Conservation (phyloP, 2,329 filamentous ascomycete genomes). For the Whalleya microplaca region DNA sequence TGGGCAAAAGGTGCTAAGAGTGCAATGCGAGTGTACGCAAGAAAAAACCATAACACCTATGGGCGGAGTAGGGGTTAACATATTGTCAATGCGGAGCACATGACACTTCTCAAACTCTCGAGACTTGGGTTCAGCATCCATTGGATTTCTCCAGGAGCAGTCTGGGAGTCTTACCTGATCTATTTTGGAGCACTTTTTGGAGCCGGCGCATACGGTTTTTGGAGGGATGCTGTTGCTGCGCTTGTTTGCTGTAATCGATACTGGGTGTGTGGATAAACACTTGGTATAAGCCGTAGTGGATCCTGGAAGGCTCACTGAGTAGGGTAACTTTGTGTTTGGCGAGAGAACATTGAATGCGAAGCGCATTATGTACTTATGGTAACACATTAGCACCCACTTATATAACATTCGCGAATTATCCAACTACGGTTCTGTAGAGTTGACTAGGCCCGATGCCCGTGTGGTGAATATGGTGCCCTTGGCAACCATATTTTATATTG, state of each 20-base stretch:
- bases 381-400: constrained; percentile 15
- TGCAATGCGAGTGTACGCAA: constrained; percentile 26
- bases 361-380: constrained; percentile 27
- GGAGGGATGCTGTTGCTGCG: constrained; percentile 26
- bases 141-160: constrained; percentile 33
- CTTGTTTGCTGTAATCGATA: constrained; percentile 27
- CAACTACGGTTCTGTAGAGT: neutral
- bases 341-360: constrained; percentile 18
- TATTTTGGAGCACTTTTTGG: constrained; percentile 35
- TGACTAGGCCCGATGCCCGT: too few species aligned
- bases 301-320: constrained; percentile 25
- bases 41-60: constrained; percentile 18
- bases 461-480: too few species aligned
- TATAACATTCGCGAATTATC: constrained; percentile 8
- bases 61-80: constrained; percentile 1
- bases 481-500: too few species aligned
- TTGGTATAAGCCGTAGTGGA: constrained; percentile 36
- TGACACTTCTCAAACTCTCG: constrained; percentile 11
- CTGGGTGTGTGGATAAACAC: constrained; percentile 27
- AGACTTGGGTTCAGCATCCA: constrained; percentile 25
- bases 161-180: constrained; percentile 14
- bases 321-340: constrained; percentile 35
- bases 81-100: constrained; percentile 11
- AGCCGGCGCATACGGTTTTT: constrained; percentile 19
- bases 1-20: constrained; percentile 34